These are phyloP conservation scores for Pleurotus platypus DNA, from an alignment of 768 basidiomycete genomes.

Conservation along the genomic window DNA sequence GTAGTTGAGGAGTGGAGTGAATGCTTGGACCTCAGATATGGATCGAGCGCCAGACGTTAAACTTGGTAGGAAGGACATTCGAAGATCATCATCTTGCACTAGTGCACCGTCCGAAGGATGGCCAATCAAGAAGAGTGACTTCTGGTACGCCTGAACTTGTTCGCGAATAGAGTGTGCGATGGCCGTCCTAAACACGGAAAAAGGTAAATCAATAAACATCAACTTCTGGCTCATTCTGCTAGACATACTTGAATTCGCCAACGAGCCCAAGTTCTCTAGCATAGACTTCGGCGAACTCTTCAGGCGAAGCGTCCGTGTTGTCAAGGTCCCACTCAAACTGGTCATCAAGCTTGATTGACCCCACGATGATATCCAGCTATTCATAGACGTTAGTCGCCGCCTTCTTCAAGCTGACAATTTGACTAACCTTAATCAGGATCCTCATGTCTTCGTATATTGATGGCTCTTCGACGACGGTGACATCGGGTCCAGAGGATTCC, in stretches of 20 bases:
- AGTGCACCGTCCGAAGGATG: constrained; percentile 78
- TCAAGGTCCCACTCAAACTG: constrained; percentile 98
- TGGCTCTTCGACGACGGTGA: constrained; percentile 63
- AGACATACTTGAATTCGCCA: constrained; percentile 86
- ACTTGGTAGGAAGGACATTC: constrained; percentile 84
- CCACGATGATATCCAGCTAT: constrained; percentile 94
- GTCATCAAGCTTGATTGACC: constrained; percentile 89
- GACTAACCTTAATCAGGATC: constrained; percentile 83
- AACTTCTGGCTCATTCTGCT: not conserved
- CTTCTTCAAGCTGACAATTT: constrained; percentile 2
- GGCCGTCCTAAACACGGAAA: constrained; percentile 61
- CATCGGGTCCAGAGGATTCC: constrained; percentile 51
- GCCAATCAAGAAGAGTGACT: constrained; percentile 86
- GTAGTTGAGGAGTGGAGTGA: constrained; percentile 87
- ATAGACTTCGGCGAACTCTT: constrained; percentile 89
- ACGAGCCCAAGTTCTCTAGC: constrained; percentile 81
- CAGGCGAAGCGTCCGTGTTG: constrained; percentile 76
- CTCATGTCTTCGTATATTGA: constrained; percentile 81
- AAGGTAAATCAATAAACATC: not conserved
- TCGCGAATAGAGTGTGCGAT: constrained; percentile 95
- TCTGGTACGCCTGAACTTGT: constrained; percentile 88
- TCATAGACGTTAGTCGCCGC: not conserved
- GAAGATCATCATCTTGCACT: constrained; percentile 88
- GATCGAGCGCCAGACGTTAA: constrained; percentile 68
- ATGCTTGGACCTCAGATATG: constrained; percentile 72